Evolutionary conservation across 176 grass and related monocot species (phyloP), one percentile per base, ranked within the genome.

Genomic region (Zizania latifolia): DNA sequence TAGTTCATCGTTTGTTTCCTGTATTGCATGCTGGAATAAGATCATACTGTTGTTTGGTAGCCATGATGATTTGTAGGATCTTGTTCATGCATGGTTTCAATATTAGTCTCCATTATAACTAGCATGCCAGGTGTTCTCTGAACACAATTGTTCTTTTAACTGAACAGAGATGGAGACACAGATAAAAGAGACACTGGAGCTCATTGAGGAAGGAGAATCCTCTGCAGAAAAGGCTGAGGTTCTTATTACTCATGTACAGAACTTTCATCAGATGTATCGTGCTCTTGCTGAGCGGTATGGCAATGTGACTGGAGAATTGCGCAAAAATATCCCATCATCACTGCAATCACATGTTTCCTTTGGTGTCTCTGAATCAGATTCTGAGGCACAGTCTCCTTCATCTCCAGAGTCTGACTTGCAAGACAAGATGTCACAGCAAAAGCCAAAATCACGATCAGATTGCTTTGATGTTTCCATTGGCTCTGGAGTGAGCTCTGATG

Each of bases 111-210:
- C 26, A 68, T 26, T 53, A 31, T 68, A 68, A 74, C 1, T 80
- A 50, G 31, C n/a, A 73, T 68, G 3, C 34, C 10, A 19, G 8
- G 7, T 62, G n/a, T 45, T 82, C 43, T 79, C 33, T 83, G 59
- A 75, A 79, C 24, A 31, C 69, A 55, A 74, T 12, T 78, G 7
- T 63, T 69, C 26, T 81, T 71, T 28, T 70, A 51, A 81, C 50
- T 82, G 39, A 71, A 66, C 75, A 98, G 91, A 90, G 53, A 94
- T 98, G 86, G 95, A 98, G 70, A 91, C 81, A 45, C 82, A 87
- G 81, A 84, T 94, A 45, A 90, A 92, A 78, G 84, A 98, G 68
- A 90, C 86, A 82, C 40, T 98, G 66, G 80, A 48, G 61, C 54
- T 90, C 32, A 84, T 94, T 37, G 82, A 87, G 68, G 91, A 86